Percentiles rank a stretch among this genome's conserved stretches.
Evolutionary conservation across 2,329 filamentous ascomycete species (phyloP).

Genomic region (Pseudogymnoascus sp.): DNA sequence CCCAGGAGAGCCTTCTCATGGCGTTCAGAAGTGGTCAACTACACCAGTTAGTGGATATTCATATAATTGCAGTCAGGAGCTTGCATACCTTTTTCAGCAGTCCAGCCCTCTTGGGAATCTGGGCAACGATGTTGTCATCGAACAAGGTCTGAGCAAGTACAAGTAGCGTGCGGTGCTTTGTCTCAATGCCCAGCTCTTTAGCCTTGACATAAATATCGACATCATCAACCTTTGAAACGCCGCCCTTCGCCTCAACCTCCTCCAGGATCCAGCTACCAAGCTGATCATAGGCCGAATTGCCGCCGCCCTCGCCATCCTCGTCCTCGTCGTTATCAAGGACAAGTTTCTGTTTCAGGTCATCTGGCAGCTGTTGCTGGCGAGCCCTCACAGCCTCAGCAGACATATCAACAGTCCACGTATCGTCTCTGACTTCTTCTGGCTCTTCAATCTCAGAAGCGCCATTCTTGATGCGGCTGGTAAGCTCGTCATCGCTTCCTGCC

Average conservation of each 20-base stretch:
- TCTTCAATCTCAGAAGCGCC: slow-evolving; percentile 66
- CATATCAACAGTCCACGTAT: slow-evolving; percentile 94
- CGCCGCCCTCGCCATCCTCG: slow-evolving; percentile 69
- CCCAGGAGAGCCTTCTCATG: slow-evolving; percentile 94
- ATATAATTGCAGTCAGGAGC: slow-evolving; percentile 16
- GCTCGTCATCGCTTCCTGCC: slow-evolving; percentile 83
- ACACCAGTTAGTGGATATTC: slow-evolving; percentile 8
- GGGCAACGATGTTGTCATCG: slow-evolving; percentile 77
- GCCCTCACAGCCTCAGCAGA: slow-evolving; percentile 92
- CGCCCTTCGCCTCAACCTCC: slow-evolving; percentile 63
- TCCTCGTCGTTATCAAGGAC: slow-evolving; percentile 74
- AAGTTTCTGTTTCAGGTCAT: slow-evolving; percentile 87
- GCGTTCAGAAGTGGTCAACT: slow-evolving; percentile 81
- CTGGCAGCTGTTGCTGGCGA: slow-evolving; percentile 86
- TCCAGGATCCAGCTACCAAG: slow-evolving; percentile 87
- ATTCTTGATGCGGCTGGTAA: slow-evolving; percentile 66
- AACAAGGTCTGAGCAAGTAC: slow-evolving; percentile 93
- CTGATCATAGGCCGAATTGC: slow-evolving; percentile 75
- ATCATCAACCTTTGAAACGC: slow-evolving; percentile 73
- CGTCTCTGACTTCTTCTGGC: slow-evolving; percentile 63
- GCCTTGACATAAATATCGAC: slow-evolving; percentile 94
- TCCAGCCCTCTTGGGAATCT: slow-evolving; percentile 74
- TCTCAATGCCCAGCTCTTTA: slow-evolving; percentile 88
- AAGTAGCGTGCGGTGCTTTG: slow-evolving; percentile 85
- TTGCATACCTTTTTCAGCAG: slow-evolving; percentile 76